A percentile compares a stretch with the other conserved stretches of the same genome.
These are phyloP conservation scores for Alternaria consortialis DNA, from an alignment of 2,329 filamentous ascomycete species.

Conservation along the genomic window DNA sequence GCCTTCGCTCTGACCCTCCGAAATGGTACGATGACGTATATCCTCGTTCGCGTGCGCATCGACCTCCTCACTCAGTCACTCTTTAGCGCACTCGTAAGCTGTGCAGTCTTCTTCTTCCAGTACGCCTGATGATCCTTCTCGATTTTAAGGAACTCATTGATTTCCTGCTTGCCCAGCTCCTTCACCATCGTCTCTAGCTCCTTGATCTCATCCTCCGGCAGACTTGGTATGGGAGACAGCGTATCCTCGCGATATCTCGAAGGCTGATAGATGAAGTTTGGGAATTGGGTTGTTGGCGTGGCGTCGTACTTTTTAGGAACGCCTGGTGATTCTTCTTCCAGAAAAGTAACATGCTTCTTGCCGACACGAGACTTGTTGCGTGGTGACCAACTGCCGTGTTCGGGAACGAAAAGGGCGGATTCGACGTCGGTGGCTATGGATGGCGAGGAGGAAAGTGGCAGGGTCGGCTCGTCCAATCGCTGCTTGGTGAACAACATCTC, in stretches of 20 bases:
- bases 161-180: conserved; percentile 30
- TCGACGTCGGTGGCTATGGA: conserved; percentile 11
- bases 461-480: background rate
- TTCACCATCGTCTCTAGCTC: conserved; percentile 26
- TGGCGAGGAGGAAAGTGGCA: conserved; percentile 1
- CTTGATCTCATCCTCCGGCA: conserved; percentile 25
- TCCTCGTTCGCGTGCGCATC: background rate
- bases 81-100: conserved; percentile 24
- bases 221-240: conserved; percentile 8
- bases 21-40: background rate
- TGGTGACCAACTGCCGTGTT: conserved; percentile 18
- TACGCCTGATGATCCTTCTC: conserved; percentile 35
- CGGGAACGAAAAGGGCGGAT: conserved; percentile 29
- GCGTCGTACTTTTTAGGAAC: background rate
- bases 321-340: background rate
- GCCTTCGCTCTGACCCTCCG: background rate
- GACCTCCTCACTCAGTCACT: conserved; percentile 22
- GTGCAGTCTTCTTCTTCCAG: conserved; percentile 37
- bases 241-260: conserved; percentile 16
- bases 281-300: conserved; percentile 9
- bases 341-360: conserved; percentile 40
- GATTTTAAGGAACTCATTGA: conserved; percentile 29
- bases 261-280: conserved; percentile 30
- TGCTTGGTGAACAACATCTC: conserved; percentile 26
- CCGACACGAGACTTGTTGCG: background rate